Evolutionary conservation across 768 basidiomycete species (phyloP).

Genomic region (Trametes cubensis): DNA sequence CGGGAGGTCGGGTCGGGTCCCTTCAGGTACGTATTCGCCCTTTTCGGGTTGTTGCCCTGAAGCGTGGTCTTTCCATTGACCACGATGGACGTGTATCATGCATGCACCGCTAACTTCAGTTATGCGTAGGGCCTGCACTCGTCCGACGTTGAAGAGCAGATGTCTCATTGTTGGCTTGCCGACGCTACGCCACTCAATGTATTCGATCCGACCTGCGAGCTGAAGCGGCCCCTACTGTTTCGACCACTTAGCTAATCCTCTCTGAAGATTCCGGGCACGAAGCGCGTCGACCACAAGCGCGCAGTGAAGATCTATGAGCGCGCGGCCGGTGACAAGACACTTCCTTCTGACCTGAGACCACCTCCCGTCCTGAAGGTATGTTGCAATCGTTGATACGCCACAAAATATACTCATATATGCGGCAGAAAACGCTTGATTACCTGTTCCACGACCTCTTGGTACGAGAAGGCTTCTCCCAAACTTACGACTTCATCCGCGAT

Average conservation of each 20-base stretch:
- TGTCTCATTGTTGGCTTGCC: background rate
- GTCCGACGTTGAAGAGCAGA: background rate
- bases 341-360: conserved; percentile 92
- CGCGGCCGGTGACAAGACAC: conserved; percentile 87
- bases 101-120: background rate
- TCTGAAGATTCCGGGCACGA: conserved; percentile 74
- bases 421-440: conserved; percentile 85
- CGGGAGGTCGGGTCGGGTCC: conserved; percentile 22
- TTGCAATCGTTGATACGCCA: background rate
- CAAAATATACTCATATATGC: conserved; percentile 3
- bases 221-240: background rate
- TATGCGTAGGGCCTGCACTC: background rate
- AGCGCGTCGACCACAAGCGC: conserved; percentile 78
- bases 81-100: too few species aligned
- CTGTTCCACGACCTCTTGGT: conserved; percentile 83
- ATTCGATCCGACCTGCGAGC: conserved; percentile 13
- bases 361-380: conserved; percentile 77
- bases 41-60: background rate
- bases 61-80: background rate
- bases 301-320: conserved; percentile 97
- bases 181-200: background rate
- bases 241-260: conserved; percentile 38
- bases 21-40: conserved; percentile 11
- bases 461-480: conserved; percentile 65
- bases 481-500: conserved; percentile 88